Conservation (phyloP, 2,329 filamentous ascomycete genomes). For the Akanthomyces uredinophilus region DNA sequence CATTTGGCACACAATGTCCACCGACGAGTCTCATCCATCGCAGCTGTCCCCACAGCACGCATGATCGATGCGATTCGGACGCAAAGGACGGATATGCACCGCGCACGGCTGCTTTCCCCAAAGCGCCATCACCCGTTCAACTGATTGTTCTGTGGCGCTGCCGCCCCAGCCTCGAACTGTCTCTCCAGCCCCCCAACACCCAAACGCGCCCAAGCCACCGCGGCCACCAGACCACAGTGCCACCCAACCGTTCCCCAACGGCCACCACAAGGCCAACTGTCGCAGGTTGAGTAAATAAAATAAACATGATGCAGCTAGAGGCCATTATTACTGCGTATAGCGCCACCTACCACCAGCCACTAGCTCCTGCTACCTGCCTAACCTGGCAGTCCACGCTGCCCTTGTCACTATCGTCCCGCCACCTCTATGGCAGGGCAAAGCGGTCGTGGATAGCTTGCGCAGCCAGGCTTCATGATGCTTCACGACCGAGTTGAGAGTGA, state of each 20-base stretch:
- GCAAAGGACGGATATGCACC: neutral
- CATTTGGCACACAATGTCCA: neutral
- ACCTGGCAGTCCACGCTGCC: neutral
- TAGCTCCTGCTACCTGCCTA: neutral
- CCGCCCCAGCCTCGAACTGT: neutral
- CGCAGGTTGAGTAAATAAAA: neutral
- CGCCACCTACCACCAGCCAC: neutral
- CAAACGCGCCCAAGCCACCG: neutral
- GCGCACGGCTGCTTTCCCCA: neutral
- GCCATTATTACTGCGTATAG: neutral
- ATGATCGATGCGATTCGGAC: neutral
- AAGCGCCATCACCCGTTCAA: neutral
- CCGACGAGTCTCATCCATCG: neutral
- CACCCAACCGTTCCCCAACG: neutral
- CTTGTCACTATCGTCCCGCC: neutral
- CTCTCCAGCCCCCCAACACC: neutral
- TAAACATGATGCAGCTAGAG: neutral
- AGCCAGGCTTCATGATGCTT: neutral
- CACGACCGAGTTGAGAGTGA: neutral
- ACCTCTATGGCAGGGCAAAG: neutral
- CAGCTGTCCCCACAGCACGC: neutral
- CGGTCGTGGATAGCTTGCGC: neutral
- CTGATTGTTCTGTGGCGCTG: neutral
- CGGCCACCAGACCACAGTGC: neutral
- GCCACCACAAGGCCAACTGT: neutral